A percentile compares a stretch with the other conserved stretches of the same genome.
These are phyloP conservation scores for Carex myosuroides DNA, from an alignment of 176 grass and related monocot genomes.

Conservation along the genomic window DNA sequence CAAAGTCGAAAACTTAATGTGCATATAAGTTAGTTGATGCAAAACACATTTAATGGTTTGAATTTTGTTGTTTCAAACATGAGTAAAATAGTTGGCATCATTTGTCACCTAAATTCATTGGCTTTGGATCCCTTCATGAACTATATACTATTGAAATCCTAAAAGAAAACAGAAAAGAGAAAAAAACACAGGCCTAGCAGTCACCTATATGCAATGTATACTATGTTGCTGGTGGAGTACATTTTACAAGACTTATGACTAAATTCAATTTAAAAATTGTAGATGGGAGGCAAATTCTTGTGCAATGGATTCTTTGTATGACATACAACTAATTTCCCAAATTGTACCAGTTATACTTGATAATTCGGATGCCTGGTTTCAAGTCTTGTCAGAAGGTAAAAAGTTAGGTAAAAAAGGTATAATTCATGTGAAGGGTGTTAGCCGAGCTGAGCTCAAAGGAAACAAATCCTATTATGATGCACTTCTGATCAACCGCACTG, in stretches of 20 bases:
- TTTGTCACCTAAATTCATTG: background rate
- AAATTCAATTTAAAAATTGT: slow-evolving; percentile 10
- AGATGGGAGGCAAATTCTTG: slow-evolving; percentile 69
- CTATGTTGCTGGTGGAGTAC: background rate
- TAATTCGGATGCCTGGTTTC: slow-evolving; percentile 59
- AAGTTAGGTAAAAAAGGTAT: slow-evolving; percentile 59
- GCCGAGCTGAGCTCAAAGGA: slow-evolving; percentile 63
- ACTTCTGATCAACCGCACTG: slow-evolving; percentile 82
- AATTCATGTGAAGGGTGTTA: slow-evolving; percentile 54
- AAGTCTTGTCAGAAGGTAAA: slow-evolving; percentile 62
- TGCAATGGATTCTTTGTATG: slow-evolving; percentile 85
- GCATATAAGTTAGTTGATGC: background rate
- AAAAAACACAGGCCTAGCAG: background rate
- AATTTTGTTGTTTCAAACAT: background rate
- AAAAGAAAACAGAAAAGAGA: background rate
- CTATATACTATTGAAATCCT: background rate
- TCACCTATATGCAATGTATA: background rate
- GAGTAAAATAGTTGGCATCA: background rate
- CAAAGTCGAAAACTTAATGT: background rate
- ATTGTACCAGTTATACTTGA: slow-evolving; percentile 72
- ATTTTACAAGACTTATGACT: background rate
- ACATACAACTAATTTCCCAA: slow-evolving; percentile 73
- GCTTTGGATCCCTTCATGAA: background rate
- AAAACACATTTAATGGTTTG: background rate
- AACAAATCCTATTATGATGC: slow-evolving; percentile 57